phyloP scores from a whole-genome alignment of 2,329 filamentous ascomycete genomes.

The Trichophyton rubrum region DNA sequence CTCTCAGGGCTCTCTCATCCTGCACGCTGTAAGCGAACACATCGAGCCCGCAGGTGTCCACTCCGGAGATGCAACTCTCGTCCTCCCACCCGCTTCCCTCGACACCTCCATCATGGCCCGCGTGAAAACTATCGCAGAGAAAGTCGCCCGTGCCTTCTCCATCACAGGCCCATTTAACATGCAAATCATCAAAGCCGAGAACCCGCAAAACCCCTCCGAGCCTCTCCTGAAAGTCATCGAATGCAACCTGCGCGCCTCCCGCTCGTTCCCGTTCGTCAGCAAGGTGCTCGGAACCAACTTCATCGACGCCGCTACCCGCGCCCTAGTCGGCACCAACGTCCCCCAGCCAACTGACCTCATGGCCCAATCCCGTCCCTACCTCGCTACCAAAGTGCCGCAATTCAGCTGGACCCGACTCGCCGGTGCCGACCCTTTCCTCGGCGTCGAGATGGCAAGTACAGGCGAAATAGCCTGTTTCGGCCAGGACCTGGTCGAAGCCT shows the following conservation, averaged over 20 bases:
- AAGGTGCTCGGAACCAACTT: slow-evolving; percentile 96
- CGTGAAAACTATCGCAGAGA: slow-evolving; percentile 88
- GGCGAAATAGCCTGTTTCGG: slow-evolving; percentile 99
- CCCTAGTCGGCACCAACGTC: slow-evolving; percentile 72
- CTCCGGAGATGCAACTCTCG: slow-evolving; percentile 90
- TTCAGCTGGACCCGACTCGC: slow-evolving; percentile 98
- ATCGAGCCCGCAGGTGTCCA: slow-evolving; percentile 95
- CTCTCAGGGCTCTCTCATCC: slow-evolving; percentile 67
- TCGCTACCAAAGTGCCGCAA: slow-evolving; percentile 95
- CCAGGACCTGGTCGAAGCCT: slow-evolving; percentile 87
- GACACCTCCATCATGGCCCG: slow-evolving; percentile 67
- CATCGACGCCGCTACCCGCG: slow-evolving; percentile 88
- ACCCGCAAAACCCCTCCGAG: slow-evolving; percentile 56
- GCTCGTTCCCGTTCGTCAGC: slow-evolving; percentile 95
- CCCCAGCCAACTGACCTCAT: slow-evolving; percentile 81
- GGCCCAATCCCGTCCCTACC: slow-evolving; percentile 75
- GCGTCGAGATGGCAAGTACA: slow-evolving; percentile 93
- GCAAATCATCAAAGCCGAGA: slow-evolving; percentile 93
- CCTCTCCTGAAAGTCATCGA: slow-evolving; percentile 88
- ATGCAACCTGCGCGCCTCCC: slow-evolving; percentile 93
- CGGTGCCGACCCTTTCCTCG: slow-evolving; percentile 91
- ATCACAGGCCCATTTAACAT: slow-evolving; percentile 99
- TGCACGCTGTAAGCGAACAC: slow-evolving; percentile 92
- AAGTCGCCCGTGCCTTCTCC: slow-evolving; percentile 92
- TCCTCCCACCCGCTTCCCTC: slow-evolving; percentile 74